phyloP scores from a whole-genome alignment of 208 protist species.

The Vickermania ingenoplastis region DNA sequence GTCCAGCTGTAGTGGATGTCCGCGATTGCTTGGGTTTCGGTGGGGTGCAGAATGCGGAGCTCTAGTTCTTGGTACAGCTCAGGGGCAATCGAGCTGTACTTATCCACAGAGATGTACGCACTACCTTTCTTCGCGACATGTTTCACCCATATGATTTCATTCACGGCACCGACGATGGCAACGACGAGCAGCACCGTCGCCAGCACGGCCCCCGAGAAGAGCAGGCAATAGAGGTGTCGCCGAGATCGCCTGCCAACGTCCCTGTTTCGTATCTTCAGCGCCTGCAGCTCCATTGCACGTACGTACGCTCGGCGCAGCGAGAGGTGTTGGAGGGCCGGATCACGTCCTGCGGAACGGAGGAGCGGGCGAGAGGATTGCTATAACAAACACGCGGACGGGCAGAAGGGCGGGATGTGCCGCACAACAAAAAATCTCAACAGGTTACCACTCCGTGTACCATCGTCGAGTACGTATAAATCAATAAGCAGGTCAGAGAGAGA shows the following conservation, averaged over 20 bases:
- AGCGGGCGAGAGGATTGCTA: too few species aligned
- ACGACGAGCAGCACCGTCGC: background rate
- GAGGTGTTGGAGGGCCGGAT: too few species aligned
- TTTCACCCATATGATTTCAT: background rate
- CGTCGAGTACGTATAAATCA: too few species aligned
- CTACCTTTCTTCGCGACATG: conserved; percentile 1
- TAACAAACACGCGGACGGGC: too few species aligned
- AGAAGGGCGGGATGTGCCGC: too few species aligned
- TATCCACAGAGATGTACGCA: background rate
- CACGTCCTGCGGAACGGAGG: too few species aligned
- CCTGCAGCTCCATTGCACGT: too few species aligned
- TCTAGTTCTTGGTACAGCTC: background rate
- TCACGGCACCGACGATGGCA: background rate
- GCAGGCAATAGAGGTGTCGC: background rate
- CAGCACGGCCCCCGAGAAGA: conserved; percentile 1
- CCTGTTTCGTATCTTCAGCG: too few species aligned
- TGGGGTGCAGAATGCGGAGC: background rate
- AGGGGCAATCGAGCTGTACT: background rate
- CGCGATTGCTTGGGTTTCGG: background rate
- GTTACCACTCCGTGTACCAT: too few species aligned
- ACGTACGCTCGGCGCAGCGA: too few species aligned
- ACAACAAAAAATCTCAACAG: too few species aligned
- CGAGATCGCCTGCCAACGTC: background rate
- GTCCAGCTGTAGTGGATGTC: background rate
- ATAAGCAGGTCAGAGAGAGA: too few species aligned